Base-by-base conservation (phyloP, 768 basidiomycete species). In the Lentinus tigrinus region DNA sequence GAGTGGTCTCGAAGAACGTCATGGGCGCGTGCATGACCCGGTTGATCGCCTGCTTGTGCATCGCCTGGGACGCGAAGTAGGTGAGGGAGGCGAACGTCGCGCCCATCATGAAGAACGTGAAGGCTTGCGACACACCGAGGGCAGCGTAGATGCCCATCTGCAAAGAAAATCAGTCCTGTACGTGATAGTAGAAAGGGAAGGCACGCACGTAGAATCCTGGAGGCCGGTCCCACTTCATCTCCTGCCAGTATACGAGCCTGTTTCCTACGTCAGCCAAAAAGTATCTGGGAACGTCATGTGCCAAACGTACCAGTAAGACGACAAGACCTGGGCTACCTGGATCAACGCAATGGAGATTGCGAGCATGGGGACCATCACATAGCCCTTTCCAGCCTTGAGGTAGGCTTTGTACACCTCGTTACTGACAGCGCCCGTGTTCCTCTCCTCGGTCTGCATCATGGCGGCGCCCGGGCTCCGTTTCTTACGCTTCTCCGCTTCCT, bases 1-100 rank as follows among this genome's bases (percentile, higher is more conserved):
- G 91, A 5, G 89, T 91, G 1, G 87, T 93, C 67, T 95, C 94
- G 67, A 93, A 95, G 75, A 93, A 95, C 7, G 84, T 85, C 87
- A 92, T 93, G 0, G 93, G 93, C 0, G 92, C 91, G 68, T 86
- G 83, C 81, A 95, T 82, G 47, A 94, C 81, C 21, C 87, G 82
- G 8, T 76, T 72, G 54, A 91, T 81, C 5, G 90, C 85, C 58
- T 72, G 73, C 58, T 73, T 77, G 66, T 93, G 89, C 37, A 95
- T 69, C 3, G 71, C 69, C 67, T 82, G 82, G 7, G 93, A 95
- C 2, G 93, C 89, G 68, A 88, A 87, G 69, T 84, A 94, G 9
- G 89, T 87, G 59, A 94, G 72, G 43, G 87, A 54, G 0, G 89
- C 87, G 65, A 87, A 83, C 13, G 75, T 71, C 40, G 77, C 71